Evolutionary conservation across 169 alveolate genomes (phyloP).

Genomic region (Eimeria falciformis): DNA sequence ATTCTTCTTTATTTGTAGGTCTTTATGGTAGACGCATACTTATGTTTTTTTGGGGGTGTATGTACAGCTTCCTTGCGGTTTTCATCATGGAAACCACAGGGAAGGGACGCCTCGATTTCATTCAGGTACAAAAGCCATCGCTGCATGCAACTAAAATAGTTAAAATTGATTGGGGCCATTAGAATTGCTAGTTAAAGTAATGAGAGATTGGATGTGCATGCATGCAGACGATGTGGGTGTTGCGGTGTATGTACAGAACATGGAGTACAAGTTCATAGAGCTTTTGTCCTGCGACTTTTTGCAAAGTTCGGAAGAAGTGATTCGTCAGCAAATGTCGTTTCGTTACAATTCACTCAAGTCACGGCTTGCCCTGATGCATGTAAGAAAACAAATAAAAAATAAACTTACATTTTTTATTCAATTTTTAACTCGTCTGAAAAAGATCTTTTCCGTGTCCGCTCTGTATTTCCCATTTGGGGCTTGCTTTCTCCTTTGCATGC

Average conservation of each 20-base stretch:
- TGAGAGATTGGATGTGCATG: too few species aligned
- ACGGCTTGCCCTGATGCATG: slow-evolving; percentile 90
- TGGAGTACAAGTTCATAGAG: slow-evolving; percentile 96
- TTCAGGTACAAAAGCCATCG: slow-evolving; percentile 79
- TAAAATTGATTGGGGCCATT: neutral
- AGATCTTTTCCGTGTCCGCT: neutral
- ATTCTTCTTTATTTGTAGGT: neutral
- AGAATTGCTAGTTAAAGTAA: neutral
- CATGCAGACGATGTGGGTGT: neutral
- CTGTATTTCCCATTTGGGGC: neutral
- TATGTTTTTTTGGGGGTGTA: neutral
- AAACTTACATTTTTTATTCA: slow-evolving; percentile 78
- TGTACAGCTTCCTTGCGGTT: slow-evolving; percentile 88
- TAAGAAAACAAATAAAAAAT: slow-evolving; percentile 76
- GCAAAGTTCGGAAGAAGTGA: slow-evolving; percentile 93
- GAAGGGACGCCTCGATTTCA: slow-evolving; percentile 90
- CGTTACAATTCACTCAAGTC: slow-evolving; percentile 91
- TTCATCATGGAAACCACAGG: slow-evolving; percentile 91
- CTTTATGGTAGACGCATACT: neutral
- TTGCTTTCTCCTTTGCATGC: neutral
- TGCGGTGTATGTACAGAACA: slow-evolving; percentile 83
- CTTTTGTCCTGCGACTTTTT: slow-evolving; percentile 91
- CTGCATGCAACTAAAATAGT: too few species aligned
- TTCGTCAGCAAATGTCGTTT: slow-evolving; percentile 92
- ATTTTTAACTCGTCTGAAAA: neutral